Evolutionary conservation across 164 flowering plant genomes (phyloP).

Genomic region (Chloranthus sessilifolius): DNA sequence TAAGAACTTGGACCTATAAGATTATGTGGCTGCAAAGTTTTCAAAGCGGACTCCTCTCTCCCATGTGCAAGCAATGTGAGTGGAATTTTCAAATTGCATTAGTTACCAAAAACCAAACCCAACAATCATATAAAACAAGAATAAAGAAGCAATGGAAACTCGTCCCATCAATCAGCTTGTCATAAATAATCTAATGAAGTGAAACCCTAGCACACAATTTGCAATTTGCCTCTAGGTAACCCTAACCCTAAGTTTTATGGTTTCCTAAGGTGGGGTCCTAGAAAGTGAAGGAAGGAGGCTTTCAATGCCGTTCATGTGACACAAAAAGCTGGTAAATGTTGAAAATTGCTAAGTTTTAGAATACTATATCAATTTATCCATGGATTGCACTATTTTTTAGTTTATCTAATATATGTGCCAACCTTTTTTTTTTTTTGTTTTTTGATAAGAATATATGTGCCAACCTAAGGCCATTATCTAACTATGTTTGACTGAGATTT

Average conservation of each 20-base stretch:
- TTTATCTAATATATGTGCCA: too few relatives aligned
- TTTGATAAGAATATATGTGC: slow-evolving; percentile 1
- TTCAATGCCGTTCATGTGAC: slow-evolving; percentile 14
- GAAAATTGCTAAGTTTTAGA: background rate
- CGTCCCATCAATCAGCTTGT: background rate
- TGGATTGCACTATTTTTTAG: too few relatives aligned
- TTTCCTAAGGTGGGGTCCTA: slow-evolving; percentile 10
- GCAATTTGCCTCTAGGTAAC: background rate
- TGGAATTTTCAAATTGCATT: slow-evolving; percentile 2
- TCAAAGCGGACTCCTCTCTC: background rate
- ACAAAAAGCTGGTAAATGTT: slow-evolving; percentile 18
- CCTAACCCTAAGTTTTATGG: slow-evolving; percentile 5
- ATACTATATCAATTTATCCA: slow-evolving; percentile 4
- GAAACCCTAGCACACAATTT: slow-evolving; percentile 7
- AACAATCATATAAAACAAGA: background rate
- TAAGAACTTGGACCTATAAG: slow-evolving; percentile 10
- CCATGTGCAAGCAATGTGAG: slow-evolving; percentile 21
- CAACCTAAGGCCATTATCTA: slow-evolving; percentile 1
- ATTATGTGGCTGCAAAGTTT: slow-evolving; percentile 4
- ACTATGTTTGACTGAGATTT: slow-evolving; percentile 9
- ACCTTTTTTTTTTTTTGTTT: too few relatives aligned
- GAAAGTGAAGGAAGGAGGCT: slow-evolving; percentile 2
- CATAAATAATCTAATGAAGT: slow-evolving; percentile 8
- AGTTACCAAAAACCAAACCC: background rate
- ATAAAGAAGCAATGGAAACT: background rate